These are phyloP conservation scores for Chrysopogon serrulatus DNA, from an alignment of 176 grass and related monocot genomes.

Conservation along the genomic window DNA sequence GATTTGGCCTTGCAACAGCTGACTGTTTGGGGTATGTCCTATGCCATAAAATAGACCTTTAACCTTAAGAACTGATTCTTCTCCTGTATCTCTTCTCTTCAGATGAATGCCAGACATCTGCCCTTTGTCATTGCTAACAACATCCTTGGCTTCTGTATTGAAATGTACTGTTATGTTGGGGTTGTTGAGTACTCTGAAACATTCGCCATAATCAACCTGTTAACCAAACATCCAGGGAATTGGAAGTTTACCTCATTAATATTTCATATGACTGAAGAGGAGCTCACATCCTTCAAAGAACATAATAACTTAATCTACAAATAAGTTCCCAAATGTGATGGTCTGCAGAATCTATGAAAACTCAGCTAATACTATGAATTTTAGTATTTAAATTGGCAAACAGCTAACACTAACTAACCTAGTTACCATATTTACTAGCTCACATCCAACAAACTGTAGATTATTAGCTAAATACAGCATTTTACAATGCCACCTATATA, in stretches of 20 bases:
- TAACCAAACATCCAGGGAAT: slow-evolving; percentile 98
- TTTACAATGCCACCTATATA: background rate
- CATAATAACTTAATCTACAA: slow-evolving; percentile 30
- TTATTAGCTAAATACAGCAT: background rate
- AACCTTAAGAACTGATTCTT: slow-evolving; percentile 70
- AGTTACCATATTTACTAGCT: background rate
- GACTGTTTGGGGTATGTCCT: slow-evolving; percentile 95
- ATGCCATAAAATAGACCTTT: slow-evolving; percentile 99
- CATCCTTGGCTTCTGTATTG: slow-evolving; percentile 89
- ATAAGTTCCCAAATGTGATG: slow-evolving; percentile 27
- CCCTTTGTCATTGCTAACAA: slow-evolving; percentile 77
- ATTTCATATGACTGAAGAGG: slow-evolving; percentile 48
- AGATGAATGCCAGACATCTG: slow-evolving; percentile 91
- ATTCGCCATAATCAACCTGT: slow-evolving; percentile 99
- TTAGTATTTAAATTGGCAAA: background rate
- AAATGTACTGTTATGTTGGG: slow-evolving; percentile 95
- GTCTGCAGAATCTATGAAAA: background rate
- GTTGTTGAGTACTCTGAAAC: slow-evolving; percentile 99
- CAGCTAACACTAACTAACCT: background rate
- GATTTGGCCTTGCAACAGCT: slow-evolving; percentile 83
- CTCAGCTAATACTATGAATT: background rate
- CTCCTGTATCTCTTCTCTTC: slow-evolving; percentile 56
- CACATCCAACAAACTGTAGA: background rate
- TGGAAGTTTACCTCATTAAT: slow-evolving; percentile 81
- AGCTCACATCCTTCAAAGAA: slow-evolving; percentile 52